Conservation (phyloP, 192 early-diverging fungal genomes). For the Mortierella hygrophila region DNA sequence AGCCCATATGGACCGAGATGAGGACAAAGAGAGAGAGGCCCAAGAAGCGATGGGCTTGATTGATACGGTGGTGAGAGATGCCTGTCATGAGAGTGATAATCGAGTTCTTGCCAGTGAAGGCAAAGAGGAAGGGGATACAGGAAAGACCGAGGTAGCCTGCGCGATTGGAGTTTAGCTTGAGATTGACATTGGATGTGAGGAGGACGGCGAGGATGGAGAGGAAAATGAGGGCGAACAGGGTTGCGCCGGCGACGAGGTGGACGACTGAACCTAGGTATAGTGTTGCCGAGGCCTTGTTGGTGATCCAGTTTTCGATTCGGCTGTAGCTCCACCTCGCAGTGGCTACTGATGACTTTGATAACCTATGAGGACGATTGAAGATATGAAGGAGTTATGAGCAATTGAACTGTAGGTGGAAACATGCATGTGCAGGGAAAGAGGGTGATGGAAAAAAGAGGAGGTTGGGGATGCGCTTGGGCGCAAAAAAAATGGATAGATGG, state of each 20-base stretch:
- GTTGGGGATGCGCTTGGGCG: no score
- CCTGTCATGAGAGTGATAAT: slow-evolving; percentile 57
- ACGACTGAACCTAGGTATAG: slow-evolving; percentile 34
- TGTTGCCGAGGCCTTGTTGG: slow-evolving; percentile 60
- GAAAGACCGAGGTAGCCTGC: slow-evolving; percentile 62
- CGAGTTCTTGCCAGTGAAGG: slow-evolving; percentile 64
- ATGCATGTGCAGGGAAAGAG: no score
- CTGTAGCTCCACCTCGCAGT: slow-evolving; percentile 26
- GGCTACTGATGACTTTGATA: not conserved
- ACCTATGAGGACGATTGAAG: not conserved
- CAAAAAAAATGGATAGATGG: no score
- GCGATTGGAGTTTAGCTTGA: slow-evolving; percentile 62
- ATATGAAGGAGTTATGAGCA: not conserved
- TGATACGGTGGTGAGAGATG: slow-evolving; percentile 60
- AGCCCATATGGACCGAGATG: slow-evolving; percentile 63
- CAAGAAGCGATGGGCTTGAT: slow-evolving; percentile 59
- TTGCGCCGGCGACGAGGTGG: slow-evolving; percentile 55
- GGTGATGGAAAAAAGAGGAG: no score
- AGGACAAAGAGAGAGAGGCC: slow-evolving; percentile 54
- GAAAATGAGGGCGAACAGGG: slow-evolving; percentile 51
- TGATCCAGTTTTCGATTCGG: slow-evolving; percentile 45
- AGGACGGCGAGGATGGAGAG: slow-evolving; percentile 50
- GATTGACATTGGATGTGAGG: slow-evolving; percentile 49
- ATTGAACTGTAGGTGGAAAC: not conserved
- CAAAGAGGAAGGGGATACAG: slow-evolving; percentile 64